Conservation (phyloP, 1,284 basidiomycete genomes). For the Moniliophthora roreri region DNA sequence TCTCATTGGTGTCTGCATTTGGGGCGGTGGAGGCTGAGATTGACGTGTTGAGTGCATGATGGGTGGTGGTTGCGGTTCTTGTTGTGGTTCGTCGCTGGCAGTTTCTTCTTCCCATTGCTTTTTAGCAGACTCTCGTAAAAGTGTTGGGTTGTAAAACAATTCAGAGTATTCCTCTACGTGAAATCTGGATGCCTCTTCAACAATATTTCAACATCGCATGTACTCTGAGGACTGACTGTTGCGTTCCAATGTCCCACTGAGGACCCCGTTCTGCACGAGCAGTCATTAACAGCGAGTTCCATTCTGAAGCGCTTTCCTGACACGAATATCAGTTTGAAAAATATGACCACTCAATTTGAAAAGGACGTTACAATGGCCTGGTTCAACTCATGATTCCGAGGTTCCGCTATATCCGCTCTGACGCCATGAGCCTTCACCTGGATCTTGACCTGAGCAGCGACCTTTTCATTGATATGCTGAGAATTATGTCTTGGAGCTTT, state of each 20-base stretch:
- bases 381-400: conserved; percentile 54
- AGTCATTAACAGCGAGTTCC: conserved; percentile 76
- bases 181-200: conserved; percentile 42
- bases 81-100: conserved; percentile 28
- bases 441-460: conserved; percentile 55
- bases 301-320: conserved; percentile 79
- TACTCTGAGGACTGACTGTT: conserved; percentile 56
- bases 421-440: conserved; percentile 51
- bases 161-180: conserved; percentile 64
- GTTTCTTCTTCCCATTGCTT: conserved; percentile 41
- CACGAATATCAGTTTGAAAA: conserved; percentile 7
- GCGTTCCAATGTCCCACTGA: conserved; percentile 83
- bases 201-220: neutral
- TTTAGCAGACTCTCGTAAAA: conserved; percentile 42
- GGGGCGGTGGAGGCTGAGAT: conserved; percentile 22
- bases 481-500: conserved; percentile 75
- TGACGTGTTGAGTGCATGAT: conserved; percentile 18
- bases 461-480: conserved; percentile 62
- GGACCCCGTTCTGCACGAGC: conserved; percentile 79
- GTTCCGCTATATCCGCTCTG: conserved; percentile 58
- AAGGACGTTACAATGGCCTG: conserved; percentile 56
- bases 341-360: conserved; percentile 2
- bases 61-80: conserved; percentile 25
- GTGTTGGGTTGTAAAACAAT: conserved; percentile 63
- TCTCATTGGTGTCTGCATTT: conserved; percentile 18